Evolutionary conservation across 73 alveolate species (phyloP).

Genomic region (Blepharisma stoltei): DNA sequence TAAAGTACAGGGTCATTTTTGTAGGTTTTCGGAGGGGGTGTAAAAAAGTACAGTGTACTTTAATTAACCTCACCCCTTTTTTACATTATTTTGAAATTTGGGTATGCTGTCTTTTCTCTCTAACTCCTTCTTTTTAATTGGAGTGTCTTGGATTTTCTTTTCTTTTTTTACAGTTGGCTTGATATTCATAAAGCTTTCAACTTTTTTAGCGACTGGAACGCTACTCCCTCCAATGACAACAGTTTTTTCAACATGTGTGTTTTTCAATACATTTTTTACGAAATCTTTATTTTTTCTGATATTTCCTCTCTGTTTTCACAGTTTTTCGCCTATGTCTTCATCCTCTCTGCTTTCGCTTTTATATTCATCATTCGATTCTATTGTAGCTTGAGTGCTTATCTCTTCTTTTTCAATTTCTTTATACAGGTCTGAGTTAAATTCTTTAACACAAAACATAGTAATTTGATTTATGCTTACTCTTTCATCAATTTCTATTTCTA

Average conservation of each 20-base stretch:
- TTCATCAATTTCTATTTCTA: conserved; percentile 22
- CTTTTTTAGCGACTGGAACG: conserved; percentile 8
- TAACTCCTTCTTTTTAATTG: too few species aligned
- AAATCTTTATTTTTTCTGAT: conserved; percentile 1
- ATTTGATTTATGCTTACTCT: conserved; percentile 11
- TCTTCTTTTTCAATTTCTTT: conserved; percentile 11
- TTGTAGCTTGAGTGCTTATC: background rate
- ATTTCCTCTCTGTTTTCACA: background rate
- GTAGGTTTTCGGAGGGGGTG: too few species aligned
- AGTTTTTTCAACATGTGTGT: background rate
- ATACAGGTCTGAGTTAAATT: conserved; percentile 10
- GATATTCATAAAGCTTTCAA: too few species aligned
- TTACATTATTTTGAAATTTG: too few species aligned
- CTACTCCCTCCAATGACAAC: conserved; percentile 28
- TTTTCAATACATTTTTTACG: conserved; percentile 13
- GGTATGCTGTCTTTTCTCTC: too few species aligned
- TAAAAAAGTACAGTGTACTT: too few species aligned
- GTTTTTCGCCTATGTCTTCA: background rate
- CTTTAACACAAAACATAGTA: conserved; percentile 4
- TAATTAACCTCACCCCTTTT: too few species aligned
- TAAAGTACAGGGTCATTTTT: too few species aligned
- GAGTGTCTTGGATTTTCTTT: too few species aligned
- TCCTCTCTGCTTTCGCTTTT: too few species aligned
- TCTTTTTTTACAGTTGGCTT: too few species aligned
- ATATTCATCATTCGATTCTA: background rate